phyloP scores from a whole-genome alignment of 768 basidiomycete genomes.

The Boletus subcaerulescens region DNA sequence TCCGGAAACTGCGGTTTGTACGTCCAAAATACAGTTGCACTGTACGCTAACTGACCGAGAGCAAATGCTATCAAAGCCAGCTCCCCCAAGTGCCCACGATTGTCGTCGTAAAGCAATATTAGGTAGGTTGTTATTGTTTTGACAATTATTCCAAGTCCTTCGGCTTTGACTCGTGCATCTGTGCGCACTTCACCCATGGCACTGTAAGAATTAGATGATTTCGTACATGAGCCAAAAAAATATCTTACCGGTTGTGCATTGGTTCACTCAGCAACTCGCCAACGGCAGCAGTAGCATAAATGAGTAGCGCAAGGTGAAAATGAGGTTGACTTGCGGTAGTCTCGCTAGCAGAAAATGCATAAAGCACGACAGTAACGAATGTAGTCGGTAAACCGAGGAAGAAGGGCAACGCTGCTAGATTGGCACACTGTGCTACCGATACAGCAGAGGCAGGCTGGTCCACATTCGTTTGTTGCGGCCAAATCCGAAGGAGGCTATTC shows the following conservation, averaged over 20 bases:
- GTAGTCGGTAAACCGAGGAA: constrained; percentile 68
- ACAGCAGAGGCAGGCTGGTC: background rate
- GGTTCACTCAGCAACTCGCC: constrained; percentile 83
- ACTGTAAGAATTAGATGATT: constrained; percentile 37
- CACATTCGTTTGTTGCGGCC: constrained; percentile 17
- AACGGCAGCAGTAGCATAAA: constrained; percentile 75
- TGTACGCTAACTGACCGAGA: constrained; percentile 77
- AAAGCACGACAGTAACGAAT: constrained; percentile 47
- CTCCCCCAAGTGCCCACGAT: constrained; percentile 31
- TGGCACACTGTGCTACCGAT: constrained; percentile 27
- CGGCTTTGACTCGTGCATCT: constrained; percentile 73
- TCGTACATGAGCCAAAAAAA: background rate
- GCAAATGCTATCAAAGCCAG: constrained; percentile 82
- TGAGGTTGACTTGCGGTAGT: constrained; percentile 59
- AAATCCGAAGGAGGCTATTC: constrained; percentile 73
- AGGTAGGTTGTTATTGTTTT: constrained; percentile 75
- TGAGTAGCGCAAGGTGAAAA: constrained; percentile 57
- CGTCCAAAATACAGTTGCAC: constrained; percentile 48
- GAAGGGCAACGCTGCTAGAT: constrained; percentile 64
- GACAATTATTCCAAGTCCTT: constrained; percentile 74
- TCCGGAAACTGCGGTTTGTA: constrained; percentile 50
- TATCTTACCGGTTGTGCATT: constrained; percentile 63
- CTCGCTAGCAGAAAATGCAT: constrained; percentile 49
- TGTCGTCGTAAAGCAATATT: constrained; percentile 52
- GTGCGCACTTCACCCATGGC: constrained; percentile 69